These are phyloP conservation scores for Penstemon davidsonii DNA, from an alignment of 257 asterid species.

Conservation along the genomic window DNA sequence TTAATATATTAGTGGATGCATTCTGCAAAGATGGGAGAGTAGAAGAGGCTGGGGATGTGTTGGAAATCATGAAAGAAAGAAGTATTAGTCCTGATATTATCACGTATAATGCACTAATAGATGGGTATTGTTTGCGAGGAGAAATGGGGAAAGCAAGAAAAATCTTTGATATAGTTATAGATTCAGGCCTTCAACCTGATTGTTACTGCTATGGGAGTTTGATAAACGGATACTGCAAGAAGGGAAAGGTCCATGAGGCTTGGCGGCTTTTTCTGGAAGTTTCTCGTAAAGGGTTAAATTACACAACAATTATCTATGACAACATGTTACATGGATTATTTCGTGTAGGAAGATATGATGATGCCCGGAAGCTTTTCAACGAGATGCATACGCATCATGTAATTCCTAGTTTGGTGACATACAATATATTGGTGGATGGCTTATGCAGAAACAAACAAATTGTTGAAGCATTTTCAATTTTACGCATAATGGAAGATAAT, in stretches of 20 bases:
- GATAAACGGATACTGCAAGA: conserved; percentile 23
- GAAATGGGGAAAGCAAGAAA: conserved; percentile 13
- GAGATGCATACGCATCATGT: conserved; percentile 14
- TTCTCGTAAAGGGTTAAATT: background rate
- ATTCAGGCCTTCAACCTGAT: conserved; percentile 7
- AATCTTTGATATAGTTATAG: background rate
- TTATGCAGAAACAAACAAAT: no score
- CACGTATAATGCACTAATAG: background rate
- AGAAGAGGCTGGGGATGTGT: background rate
- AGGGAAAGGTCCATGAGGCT: background rate
- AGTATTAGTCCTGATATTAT: conserved; percentile 4
- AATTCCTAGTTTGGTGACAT: background rate
- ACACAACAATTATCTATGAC: background rate
- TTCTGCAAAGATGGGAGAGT: background rate
- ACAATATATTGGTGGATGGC: no score
- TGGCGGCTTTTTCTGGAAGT: conserved; percentile 8
- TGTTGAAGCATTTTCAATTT: no score
- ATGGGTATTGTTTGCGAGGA: background rate
- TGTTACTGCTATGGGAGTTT: background rate
- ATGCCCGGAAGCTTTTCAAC: conserved; percentile 17
- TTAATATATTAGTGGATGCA: no score
- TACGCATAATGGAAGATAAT: no score
- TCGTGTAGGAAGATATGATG: conserved; percentile 1
- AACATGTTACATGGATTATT: conserved; percentile 22
- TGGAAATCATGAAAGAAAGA: background rate